Conservation (phyloP, 495 filamentous ascomycete species). For the Podospora appendiculata region DNA sequence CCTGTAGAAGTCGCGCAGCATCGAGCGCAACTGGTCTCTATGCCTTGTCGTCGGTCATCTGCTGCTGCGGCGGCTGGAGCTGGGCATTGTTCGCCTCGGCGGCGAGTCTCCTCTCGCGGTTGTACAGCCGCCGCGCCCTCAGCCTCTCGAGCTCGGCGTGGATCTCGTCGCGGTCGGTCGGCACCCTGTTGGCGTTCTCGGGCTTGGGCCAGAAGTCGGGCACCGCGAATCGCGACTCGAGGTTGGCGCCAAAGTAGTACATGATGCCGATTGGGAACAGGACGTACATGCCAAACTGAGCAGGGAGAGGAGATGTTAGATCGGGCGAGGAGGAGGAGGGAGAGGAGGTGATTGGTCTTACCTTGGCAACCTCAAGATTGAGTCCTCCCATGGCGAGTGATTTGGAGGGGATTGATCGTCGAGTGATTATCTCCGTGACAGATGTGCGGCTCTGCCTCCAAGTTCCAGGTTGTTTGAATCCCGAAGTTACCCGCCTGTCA, state of each 20-base stretch:
- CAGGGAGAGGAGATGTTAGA: neutral
- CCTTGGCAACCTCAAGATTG: slow-evolving; percentile 96
- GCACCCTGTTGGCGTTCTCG: slow-evolving; percentile 81
- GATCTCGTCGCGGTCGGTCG: slow-evolving; percentile 84
- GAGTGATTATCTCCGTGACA: neutral
- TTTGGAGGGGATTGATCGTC: neutral
- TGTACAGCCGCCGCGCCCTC: slow-evolving; percentile 50
- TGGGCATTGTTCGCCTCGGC: slow-evolving; percentile 39
- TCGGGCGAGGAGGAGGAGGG: neutral
- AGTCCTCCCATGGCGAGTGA: slow-evolving; percentile 58
- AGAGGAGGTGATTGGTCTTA: slow-evolving; percentile 28
- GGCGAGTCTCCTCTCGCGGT: slow-evolving; percentile 52
- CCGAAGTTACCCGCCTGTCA: neutral
- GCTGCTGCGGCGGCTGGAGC: slow-evolving; percentile 14
- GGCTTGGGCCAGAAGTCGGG: slow-evolving; percentile 90
- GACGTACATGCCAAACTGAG: slow-evolving; percentile 93
- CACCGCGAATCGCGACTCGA: slow-evolving; percentile 82
- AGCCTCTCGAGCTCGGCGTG: slow-evolving; percentile 66
- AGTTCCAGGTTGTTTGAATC: neutral
- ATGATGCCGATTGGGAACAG: slow-evolving; percentile 98
- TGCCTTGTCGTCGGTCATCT: slow-evolving; percentile 3
- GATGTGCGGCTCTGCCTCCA: no score
- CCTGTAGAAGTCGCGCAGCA: no score
- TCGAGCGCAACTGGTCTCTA: neutral
- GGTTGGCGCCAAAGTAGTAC: slow-evolving; percentile 99